phyloP scores from a whole-genome alignment of 306 rosid species.

The Ormosia semicastrata region DNA sequence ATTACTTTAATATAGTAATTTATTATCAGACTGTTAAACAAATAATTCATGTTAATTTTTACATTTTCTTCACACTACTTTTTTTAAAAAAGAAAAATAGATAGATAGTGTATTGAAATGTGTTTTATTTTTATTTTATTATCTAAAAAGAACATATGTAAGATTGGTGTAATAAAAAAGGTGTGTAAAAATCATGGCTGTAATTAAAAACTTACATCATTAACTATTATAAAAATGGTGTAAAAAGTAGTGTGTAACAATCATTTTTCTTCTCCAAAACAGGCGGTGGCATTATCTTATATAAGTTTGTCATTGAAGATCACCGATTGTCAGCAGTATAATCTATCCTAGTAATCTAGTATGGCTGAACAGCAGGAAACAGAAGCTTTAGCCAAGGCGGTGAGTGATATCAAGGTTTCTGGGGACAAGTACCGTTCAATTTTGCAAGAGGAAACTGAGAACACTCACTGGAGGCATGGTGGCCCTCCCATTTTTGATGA shows the following conservation, averaged over 20 bases:
- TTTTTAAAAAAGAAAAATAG: no score
- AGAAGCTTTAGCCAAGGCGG: not conserved
- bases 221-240: no score
- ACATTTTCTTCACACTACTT: no score
- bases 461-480: conserved; percentile 50
- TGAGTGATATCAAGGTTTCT: not conserved
- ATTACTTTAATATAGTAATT: no score
- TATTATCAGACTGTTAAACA: no score
- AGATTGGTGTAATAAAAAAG: no score
- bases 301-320: not conserved
- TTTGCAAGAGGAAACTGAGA: conserved; percentile 32
- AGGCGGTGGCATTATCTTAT: not conserved
- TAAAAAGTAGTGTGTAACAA: not conserved
- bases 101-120: no score
- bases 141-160: no score
- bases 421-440: conserved; percentile 50
- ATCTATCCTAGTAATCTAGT: not conserved
- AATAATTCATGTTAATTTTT: no score
- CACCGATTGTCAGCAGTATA: not conserved
- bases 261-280: not conserved
- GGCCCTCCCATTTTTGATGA: conserved; percentile 48
- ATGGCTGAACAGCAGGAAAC: not conserved
- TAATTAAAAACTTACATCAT: no score
- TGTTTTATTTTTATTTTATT: no score
- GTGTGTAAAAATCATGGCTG: no score